A percentile compares a stretch with the other conserved stretches of the same genome.
These are phyloP conservation scores for Citrus hindsii DNA, from an alignment of 345 rosid species.

Conservation along the genomic window DNA sequence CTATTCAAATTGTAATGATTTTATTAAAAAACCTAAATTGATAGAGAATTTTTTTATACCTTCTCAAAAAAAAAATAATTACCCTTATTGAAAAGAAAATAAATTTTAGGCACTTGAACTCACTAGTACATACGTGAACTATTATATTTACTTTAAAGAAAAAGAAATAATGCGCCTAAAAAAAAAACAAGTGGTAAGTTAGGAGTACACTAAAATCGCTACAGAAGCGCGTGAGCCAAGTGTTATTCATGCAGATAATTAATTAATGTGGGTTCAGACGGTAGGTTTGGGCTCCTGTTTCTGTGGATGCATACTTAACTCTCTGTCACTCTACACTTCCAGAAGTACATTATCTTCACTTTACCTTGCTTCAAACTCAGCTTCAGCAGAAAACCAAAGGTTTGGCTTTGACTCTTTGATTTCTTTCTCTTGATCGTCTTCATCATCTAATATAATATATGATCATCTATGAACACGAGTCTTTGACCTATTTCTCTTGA, in stretches of 20 bases:
- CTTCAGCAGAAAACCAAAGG: background rate
- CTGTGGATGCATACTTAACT: background rate
- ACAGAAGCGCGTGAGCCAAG: background rate
- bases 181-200: no score
- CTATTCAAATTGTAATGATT: no score
- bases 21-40: no score
- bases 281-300: background rate
- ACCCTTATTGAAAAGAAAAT: no score
- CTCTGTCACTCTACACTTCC: background rate
- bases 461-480: background rate
- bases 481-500: background rate
- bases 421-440: background rate
- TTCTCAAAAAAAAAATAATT: no score
- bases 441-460: background rate
- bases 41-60: no score
- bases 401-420: background rate
- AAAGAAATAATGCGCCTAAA: no score
- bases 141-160: no score
- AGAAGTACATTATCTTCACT: background rate
- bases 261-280: background rate
- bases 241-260: background rate
- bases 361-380: background rate
- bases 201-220: background rate
- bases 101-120: no score
- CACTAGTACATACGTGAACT: no score